These are phyloP conservation scores for Russula brevipes DNA, from an alignment of 768 basidiomycete genomes.

Conservation along the genomic window DNA sequence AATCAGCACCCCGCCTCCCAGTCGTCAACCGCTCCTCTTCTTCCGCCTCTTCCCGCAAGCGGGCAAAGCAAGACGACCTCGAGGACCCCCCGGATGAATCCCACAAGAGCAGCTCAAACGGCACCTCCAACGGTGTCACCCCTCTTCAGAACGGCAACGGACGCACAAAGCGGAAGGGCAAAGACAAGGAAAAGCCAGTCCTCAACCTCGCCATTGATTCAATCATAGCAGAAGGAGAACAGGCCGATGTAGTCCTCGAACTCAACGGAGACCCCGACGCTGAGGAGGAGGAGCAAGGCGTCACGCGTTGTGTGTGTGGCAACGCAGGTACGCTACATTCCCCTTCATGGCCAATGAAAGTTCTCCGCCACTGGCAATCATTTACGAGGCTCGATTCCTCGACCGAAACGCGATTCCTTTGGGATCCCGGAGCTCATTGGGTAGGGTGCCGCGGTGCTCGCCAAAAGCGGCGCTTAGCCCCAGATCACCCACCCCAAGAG, in stretches of 20 bases:
- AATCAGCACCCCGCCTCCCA: conserved; percentile 34
- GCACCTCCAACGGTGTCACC: conserved; percentile 28
- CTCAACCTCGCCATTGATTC: conserved; percentile 30
- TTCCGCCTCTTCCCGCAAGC: conserved; percentile 39
- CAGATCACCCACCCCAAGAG: conserved; percentile 3
- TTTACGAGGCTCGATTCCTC: neutral
- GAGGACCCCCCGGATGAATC: conserved; percentile 56
- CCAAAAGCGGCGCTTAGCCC: conserved; percentile 12
- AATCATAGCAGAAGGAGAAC: conserved; percentile 30
- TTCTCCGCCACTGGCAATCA: neutral
- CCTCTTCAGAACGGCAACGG: conserved; percentile 33
- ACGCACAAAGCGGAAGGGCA: conserved; percentile 58
- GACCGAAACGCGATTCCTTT: conserved; percentile 8
- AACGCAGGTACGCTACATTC: conserved; percentile 54
- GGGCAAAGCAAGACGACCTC: conserved; percentile 66
- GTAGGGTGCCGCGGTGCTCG: conserved; percentile 8
- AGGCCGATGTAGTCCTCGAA: conserved; percentile 30
- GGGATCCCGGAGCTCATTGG: neutral
- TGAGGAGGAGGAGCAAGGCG: conserved; percentile 50
- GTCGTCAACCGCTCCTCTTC: conserved; percentile 28
- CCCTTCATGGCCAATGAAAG: conserved; percentile 10
- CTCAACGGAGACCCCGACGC: conserved; percentile 38
- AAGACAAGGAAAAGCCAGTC: conserved; percentile 49
- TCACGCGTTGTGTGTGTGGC: conserved; percentile 85
- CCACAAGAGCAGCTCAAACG: conserved; percentile 40